Conservation (phyloP, 441 rosid genomes). For the Corymbia calophylla region DNA sequence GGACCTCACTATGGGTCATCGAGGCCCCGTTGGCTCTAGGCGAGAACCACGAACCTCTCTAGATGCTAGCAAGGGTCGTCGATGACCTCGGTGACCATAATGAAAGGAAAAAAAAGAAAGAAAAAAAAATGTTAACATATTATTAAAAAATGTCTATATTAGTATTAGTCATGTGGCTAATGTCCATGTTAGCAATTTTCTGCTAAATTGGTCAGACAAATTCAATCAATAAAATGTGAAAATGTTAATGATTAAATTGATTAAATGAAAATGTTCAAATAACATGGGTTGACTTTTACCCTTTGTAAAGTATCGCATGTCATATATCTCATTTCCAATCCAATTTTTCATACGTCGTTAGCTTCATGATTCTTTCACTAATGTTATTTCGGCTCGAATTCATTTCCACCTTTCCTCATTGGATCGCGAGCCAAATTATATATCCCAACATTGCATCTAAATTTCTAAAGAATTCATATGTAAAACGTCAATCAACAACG, state of each 20-base stretch:
- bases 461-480: neutral
- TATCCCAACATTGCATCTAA: neutral
- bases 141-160: neutral
- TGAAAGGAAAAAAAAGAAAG: too few relatives aligned
- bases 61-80: too few relatives aligned
- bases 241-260: too few relatives aligned
- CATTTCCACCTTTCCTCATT: neutral
- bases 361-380: neutral
- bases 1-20: too few relatives aligned
- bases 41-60: neutral
- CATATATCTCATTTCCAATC: neutral
- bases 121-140: neutral
- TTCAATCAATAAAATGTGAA: too few relatives aligned
- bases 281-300: neutral
- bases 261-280: too few relatives aligned
- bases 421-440: too few relatives aligned
- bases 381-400: neutral
- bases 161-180: fast-evolving
- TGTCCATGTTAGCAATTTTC: too few relatives aligned
- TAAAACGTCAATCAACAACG: neutral
- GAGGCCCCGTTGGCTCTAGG: too few relatives aligned
- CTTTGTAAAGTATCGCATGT: neutral
- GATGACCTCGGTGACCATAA: too few relatives aligned
- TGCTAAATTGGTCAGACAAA: too few relatives aligned
- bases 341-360: neutral